Evolutionary conservation across 2,329 filamentous ascomycete genomes (phyloP).

Genomic region (Thelonectria olida): DNA sequence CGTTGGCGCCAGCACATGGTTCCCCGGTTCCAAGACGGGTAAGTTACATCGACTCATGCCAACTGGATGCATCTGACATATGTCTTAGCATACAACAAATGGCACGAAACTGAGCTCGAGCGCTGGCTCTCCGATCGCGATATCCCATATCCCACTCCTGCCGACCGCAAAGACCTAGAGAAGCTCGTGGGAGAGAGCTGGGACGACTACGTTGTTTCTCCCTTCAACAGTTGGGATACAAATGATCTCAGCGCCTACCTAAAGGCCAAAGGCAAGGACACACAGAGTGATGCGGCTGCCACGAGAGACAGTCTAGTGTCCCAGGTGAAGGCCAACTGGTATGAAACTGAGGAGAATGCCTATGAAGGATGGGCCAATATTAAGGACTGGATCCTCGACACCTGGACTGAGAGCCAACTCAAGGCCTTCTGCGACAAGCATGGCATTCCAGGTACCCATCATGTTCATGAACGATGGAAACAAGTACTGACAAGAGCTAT

Average conservation of each 20-base stretch:
- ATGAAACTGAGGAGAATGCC: constrained; percentile 80
- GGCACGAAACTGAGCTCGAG: constrained; percentile 98
- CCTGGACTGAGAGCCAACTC: constrained; percentile 92
- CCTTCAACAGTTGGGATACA: constrained; percentile 81
- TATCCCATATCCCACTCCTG: constrained; percentile 87
- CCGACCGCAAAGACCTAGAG: constrained; percentile 95
- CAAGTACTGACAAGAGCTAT: background rate
- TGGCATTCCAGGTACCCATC: constrained; percentile 71
- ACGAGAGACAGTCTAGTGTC: constrained; percentile 74
- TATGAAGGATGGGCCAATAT: constrained; percentile 76
- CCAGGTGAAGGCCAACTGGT: constrained; percentile 79
- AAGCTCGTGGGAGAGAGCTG: constrained; percentile 90
- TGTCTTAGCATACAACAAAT: constrained; percentile 89
- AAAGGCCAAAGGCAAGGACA: constrained; percentile 74
- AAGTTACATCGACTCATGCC: constrained; percentile 46
- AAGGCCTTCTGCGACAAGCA: constrained; percentile 93
- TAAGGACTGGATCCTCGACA: constrained; percentile 94
- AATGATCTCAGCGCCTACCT: constrained; percentile 75
- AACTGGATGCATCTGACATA: background rate
- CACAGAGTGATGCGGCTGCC: constrained; percentile 71
- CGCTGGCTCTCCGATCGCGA: constrained; percentile 94
- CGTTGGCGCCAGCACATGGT: constrained; percentile 82
- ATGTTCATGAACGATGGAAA: no score
- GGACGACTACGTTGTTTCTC: constrained; percentile 77
- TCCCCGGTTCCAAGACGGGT: constrained; percentile 80